Evolutionary conservation across 1,284 basidiomycete species (phyloP), one percentile per base, ranked within the genome.

Genomic region (Malassezia psittaci): DNA sequence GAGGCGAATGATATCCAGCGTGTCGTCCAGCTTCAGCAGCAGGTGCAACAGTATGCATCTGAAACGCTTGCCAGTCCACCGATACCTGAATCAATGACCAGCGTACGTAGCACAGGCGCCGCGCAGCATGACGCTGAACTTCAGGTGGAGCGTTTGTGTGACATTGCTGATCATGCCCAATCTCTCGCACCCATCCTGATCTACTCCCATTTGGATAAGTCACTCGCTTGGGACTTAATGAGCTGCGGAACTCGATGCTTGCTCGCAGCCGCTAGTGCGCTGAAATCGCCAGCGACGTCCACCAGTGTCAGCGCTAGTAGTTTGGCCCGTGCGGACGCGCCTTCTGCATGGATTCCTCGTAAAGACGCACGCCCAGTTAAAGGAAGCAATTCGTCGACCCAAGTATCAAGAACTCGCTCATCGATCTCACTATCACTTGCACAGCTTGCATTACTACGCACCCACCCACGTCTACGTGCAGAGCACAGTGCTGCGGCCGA

Each of bases 101-200:
- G 32, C 5, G 55, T 57, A 29, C 55, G 55, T 16, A 46, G 49
- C 35, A 24, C 34, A 7, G 49, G 40, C n/a, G 43, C 29, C n/a
- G 37, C 12, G 12, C 32, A 41, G 37, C 38, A 18, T 32, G 21
- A 7, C 6, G 15, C 38, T 16, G 55, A 52, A 34, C 19, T 21
- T 15, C 12, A 11, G 8, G 50, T 52, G 11, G 36, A 33, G 13
- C 39, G 40, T 9, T 29, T 57, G 33, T 48, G 55, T 19, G 45
- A 52, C 19, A 21, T 57, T 4, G 51, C 38, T 2, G 45, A 57
- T 38, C 37, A 57, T n/a, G 55, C 55, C 9, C 55, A 57, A 36
- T 24, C 36, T 1, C 41, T 57, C 13, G 55, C 44, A 8, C 33
- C 50, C 2, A 9, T 57, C 16, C 19, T 15, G 49, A 45, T 19